Evolutionary conservation across 495 filamentous ascomycete genomes (phyloP).

Genomic region (Aspergillus saccharolyticus): DNA sequence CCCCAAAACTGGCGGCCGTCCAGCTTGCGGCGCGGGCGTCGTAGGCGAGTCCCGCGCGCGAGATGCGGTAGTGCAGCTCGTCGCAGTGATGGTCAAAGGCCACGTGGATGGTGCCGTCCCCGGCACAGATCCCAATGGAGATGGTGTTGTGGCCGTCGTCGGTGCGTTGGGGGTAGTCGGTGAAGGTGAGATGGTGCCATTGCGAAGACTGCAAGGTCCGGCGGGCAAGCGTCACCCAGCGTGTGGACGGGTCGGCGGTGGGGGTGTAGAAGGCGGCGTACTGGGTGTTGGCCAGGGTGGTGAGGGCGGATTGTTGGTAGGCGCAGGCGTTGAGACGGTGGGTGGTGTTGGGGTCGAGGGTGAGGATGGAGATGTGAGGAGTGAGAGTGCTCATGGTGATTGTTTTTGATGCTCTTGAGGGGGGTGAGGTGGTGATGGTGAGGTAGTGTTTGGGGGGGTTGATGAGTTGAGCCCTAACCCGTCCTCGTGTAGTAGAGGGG

Average conservation of each 20-base stretch:
- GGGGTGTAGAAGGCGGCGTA: conserved; percentile 6
- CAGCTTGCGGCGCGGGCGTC: background rate
- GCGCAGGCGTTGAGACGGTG: conserved; percentile 5
- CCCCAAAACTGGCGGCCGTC: background rate
- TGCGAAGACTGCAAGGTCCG: background rate
- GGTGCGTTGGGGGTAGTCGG: background rate
- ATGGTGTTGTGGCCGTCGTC: conserved; percentile 7
- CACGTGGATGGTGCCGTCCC: conserved; percentile 4
- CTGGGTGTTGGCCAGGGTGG: background rate
- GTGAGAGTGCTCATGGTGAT: background rate
- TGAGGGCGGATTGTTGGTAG: conserved; percentile 5
- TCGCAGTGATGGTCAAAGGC: conserved; percentile 7
- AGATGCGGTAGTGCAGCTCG: conserved; percentile 2
- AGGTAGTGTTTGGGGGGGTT: background rate
- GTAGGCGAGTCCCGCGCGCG: background rate
- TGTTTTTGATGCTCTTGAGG: background rate
- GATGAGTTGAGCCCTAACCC: no score
- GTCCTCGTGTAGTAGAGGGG: no score
- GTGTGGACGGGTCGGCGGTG: background rate
- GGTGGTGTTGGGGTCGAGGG: background rate
- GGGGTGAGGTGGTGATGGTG: background rate
- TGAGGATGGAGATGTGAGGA: background rate
- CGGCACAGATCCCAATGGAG: conserved; percentile 1
- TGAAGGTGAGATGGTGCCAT: conserved; percentile 3
- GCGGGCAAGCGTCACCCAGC: background rate